Evolutionary conservation across 2,329 filamentous ascomycete genomes (phyloP).

Genomic region (Phoma sp.): DNA sequence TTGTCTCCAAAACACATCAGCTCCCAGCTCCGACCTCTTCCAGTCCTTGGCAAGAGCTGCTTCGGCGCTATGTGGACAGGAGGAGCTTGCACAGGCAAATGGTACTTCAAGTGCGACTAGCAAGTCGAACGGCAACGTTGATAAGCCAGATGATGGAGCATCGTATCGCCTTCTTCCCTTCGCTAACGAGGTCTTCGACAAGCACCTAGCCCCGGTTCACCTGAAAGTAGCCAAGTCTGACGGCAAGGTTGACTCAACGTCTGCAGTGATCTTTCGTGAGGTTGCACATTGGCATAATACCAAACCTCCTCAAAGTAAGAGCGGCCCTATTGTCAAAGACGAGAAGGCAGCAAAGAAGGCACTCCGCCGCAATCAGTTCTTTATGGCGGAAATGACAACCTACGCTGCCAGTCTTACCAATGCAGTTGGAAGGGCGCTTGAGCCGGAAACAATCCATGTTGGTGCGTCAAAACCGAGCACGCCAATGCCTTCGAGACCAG

Average conservation of each 20-base stretch:
- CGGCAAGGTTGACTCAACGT: conserved; percentile 35
- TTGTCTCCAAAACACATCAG: conserved; percentile 29
- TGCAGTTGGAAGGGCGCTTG: conserved; percentile 66
- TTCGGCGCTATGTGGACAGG: conserved; percentile 25
- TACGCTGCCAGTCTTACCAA: conserved; percentile 77
- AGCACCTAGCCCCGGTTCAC: conserved; percentile 55
- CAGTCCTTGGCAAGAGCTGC: conserved; percentile 29
- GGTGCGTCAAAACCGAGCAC: conserved; percentile 26
- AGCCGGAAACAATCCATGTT: conserved; percentile 70
- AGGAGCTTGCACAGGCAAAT: conserved; percentile 20
- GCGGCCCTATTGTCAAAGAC: conserved; percentile 39
- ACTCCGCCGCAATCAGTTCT: conserved; percentile 65
- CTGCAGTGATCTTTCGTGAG: conserved; percentile 56
- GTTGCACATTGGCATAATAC: conserved; percentile 69
- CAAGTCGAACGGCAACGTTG: conserved; percentile 3
- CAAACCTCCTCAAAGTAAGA: conserved; percentile 56
- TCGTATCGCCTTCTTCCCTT: conserved; percentile 55
- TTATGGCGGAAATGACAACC: conserved; percentile 71
- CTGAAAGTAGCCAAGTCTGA: conserved; percentile 44
- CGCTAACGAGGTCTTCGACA: conserved; percentile 56
- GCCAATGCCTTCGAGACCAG: conserved; percentile 12
- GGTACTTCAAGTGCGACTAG: conserved; percentile 3
- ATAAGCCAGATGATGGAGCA: conserved; percentile 13
- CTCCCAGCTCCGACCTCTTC: conserved; percentile 29
- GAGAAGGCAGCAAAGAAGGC: conserved; percentile 43